These are phyloP conservation scores for Melanogaster broomeanus DNA, from an alignment of 768 basidiomycete species.

Conservation along the genomic window DNA sequence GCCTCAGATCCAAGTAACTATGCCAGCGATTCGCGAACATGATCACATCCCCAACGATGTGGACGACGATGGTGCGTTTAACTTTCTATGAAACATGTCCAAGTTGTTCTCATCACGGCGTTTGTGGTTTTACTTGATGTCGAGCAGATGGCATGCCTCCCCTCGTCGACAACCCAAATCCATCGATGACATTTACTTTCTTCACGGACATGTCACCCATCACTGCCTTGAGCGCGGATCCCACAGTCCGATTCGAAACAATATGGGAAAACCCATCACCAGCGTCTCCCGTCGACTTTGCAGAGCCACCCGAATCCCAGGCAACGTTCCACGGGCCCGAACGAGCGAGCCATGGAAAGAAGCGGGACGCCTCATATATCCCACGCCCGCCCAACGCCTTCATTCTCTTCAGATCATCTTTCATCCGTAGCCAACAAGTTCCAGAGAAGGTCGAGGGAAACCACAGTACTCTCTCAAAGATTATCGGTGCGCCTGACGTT, in stretches of 20 bases:
- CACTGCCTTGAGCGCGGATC: slow-evolving; percentile 43
- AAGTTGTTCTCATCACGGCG: slow-evolving; percentile 8
- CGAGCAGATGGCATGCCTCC: slow-evolving; percentile 50
- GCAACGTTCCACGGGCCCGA: slow-evolving; percentile 31
- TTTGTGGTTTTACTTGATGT: neutral
- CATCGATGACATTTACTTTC: slow-evolving; percentile 63
- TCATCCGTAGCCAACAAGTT: slow-evolving; percentile 73
- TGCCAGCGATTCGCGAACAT: slow-evolving; percentile 31
- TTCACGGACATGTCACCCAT: slow-evolving; percentile 59
- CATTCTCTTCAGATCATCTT: slow-evolving; percentile 80
- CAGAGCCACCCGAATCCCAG: slow-evolving; percentile 18
- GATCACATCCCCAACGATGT: slow-evolving; percentile 24
- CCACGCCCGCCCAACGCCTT: slow-evolving; percentile 85
- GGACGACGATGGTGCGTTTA: slow-evolving; percentile 39
- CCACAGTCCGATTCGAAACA: slow-evolving; percentile 34
- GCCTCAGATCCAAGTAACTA: slow-evolving; percentile 8
- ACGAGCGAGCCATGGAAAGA: slow-evolving; percentile 56
- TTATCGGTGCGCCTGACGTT: slow-evolving; percentile 53
- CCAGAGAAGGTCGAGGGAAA: slow-evolving; percentile 80
- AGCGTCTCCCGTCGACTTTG: slow-evolving; percentile 19
- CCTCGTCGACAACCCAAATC: slow-evolving; percentile 53
- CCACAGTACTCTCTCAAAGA: slow-evolving; percentile 78
- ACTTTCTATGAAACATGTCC: neutral
- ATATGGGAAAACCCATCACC: slow-evolving; percentile 28
- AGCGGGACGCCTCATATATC: slow-evolving; percentile 72